phyloP scores from a whole-genome alignment of 2,329 filamentous ascomycete species.

The Aspergillus cejpii region DNA sequence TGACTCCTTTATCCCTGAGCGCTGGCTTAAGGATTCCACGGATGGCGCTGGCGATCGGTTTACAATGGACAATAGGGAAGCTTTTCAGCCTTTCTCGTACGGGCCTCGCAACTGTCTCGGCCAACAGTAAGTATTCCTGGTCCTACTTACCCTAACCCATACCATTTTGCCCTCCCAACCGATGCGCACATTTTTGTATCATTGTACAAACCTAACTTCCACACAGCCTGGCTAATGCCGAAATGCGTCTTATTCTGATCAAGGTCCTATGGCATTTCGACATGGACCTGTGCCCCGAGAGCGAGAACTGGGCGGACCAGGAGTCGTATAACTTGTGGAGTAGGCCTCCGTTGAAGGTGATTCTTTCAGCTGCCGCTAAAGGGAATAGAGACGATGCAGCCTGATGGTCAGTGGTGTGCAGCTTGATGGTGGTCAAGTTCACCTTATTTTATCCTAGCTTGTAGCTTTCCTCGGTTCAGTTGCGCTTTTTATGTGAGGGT shows the following conservation, averaged over 20 bases:
- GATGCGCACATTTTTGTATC: no score
- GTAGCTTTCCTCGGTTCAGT: no score
- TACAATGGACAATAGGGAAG: conserved; percentile 26
- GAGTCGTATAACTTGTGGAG: conserved; percentile 34
- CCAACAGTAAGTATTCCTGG: neutral
- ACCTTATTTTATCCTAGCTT: no score
- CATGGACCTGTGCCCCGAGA: conserved; percentile 29
- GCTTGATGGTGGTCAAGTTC: no score
- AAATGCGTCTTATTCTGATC: conserved; percentile 39
- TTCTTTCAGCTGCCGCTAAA: conserved; percentile 12
- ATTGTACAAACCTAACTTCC: no score
- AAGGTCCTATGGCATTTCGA: conserved; percentile 38
- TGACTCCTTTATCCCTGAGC: conserved; percentile 25
- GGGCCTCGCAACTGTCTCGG: conserved; percentile 30
- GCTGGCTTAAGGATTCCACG: conserved; percentile 20
- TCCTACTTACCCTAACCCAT: no score
- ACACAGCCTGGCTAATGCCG: conserved; percentile 26
- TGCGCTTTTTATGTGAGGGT: no score
- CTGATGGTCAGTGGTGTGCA: no score
- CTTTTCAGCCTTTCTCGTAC: conserved; percentile 26
- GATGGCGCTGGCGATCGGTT: conserved; percentile 12
- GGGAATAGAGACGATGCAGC: neutral
- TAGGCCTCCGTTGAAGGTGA: conserved; percentile 30
- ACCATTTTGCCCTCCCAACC: no score
- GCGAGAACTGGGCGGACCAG: conserved; percentile 24